Evolutionary conservation across 495 filamentous ascomycete genomes (phyloP), one percentile per base, ranked within the genome.

Genomic region (Aspergillus sparsus): DNA sequence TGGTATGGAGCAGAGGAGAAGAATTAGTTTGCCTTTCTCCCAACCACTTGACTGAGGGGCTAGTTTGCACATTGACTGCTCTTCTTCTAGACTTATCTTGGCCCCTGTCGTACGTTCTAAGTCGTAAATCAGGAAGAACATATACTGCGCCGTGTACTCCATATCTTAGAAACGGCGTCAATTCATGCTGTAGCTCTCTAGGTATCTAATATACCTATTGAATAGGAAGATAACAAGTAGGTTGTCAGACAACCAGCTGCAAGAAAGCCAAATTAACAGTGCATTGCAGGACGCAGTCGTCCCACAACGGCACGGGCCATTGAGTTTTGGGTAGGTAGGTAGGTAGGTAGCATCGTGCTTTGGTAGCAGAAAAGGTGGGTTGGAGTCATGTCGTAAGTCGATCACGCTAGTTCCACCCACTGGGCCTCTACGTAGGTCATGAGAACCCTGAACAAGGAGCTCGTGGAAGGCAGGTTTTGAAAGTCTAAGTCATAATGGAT

Each of bases 221-320:
- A n/a, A 27, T 13, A 6, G 5, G 44, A n/a, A 8, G 10, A 31
- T 27, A 21, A 15, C 8, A 31, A 7, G 49, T 53, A 16, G 34
- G 41, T 27, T 34, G 54, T 16, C 49, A 5, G 31, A 42, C 13
- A 53, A 27, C 21, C 39, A 27, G 7, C 44, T 53, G 51, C 47
- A 49, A 35, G 53, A 32, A 35, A 57, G 7, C 10, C 31, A 6
- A 36, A 49, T 55, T 55, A 34, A 27, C 49, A 53, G 54, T 58
- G 62, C 62, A 63, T 60, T 57, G 61, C 58, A 59, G 57, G 32
- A 52, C 3, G 10, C 53, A 44, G 31, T 51, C 60, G 42, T 56
- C 46, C 54, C 63, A 66, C 62, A 49, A 53, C 53, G 41, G 64
- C 57, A 66, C 64, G 61, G 57, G 39, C 50, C 58, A 42, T 33